phyloP scores from a whole-genome alignment of 805 yeast genomes.

The Metschnikowia lunata region DNA sequence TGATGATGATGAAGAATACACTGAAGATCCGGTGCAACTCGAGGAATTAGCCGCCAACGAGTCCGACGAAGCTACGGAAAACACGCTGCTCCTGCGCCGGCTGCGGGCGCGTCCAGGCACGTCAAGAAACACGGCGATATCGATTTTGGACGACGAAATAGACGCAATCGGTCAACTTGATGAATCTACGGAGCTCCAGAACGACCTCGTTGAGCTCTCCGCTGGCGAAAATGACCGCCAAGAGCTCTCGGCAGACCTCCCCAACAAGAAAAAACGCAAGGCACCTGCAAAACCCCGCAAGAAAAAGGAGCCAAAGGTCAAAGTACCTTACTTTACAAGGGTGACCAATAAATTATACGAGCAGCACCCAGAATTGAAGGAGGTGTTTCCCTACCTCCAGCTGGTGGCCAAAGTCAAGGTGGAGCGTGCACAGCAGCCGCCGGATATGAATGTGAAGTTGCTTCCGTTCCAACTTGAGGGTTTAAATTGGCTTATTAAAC shows the following conservation, averaged over 20 bases:
- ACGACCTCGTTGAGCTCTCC: no score
- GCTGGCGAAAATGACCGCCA: neutral
- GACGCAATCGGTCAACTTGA: neutral
- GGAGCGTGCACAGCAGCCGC: conserved; percentile 68
- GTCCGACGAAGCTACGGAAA: conserved; percentile 19
- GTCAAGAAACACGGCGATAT: conserved; percentile 23
- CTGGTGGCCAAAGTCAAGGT: conserved; percentile 44
- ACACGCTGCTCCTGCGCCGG: conserved; percentile 29
- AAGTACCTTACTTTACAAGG: conserved; percentile 64
- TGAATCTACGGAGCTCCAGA: no score
- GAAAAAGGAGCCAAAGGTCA: conserved; percentile 46
- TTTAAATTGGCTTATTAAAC: conserved; percentile 78
- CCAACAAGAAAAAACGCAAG: conserved; percentile 20
- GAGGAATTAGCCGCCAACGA: neutral
- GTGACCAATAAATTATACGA: conserved; percentile 64
- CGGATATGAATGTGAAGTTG: conserved; percentile 64
- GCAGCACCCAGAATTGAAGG: conserved; percentile 72
- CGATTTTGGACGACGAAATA: conserved; percentile 24
- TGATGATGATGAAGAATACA: conserved; percentile 22
- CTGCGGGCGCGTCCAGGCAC: conserved; percentile 22
- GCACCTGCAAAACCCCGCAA: conserved; percentile 17
- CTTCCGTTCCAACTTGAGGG: conserved; percentile 95
- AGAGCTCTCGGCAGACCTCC: conserved; percentile 10
- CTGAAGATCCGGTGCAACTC: neutral
- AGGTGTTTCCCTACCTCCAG: conserved; percentile 64